Base-by-base conservation (phyloP, 2,329 filamentous ascomycete genomes). In the Lachnellula cervina region DNA sequence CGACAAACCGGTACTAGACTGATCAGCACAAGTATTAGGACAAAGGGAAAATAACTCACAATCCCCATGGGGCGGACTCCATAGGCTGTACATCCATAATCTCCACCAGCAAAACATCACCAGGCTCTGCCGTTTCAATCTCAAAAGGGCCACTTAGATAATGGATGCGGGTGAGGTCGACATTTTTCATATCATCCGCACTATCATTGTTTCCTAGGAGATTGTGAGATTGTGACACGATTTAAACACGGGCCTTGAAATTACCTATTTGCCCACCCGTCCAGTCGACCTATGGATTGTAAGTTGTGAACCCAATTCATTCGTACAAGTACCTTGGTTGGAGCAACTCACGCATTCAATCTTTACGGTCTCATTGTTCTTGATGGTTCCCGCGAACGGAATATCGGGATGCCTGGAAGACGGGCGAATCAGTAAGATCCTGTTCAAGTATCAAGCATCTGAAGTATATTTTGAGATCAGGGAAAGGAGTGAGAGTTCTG, bases 71-170 rank as follows among this genome's bases (percentile, higher is more conserved):
- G 55, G 87, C 83, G 32, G 94, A 84, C 59, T 93, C 79, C 62
- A 96, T 84, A 0, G 92, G 92, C 74, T 97, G 90, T 0, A 96
- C 89, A 66, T 97, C 92, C 71, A 93, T 90, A 62, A 96, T 96
- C 70, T 96, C 90, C 7, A 96, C 88, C 0, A 95, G 75, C 32
- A 69, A 43, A 17, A 96, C 77, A 68, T 96, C 92, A 0, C 92
- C 92, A 0, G 91, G 90, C 70, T 92, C 83, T 0, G 90, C 90
- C 1, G 83, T 86, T 68, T 92, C 88, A 55, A 97, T 81, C 52
- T 96, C 88, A 62, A 96, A 96, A 0, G 92, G 92, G 0, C 92
- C 92, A 0, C 87, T 92, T 5, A 97, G 81, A 70, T 96, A 96
- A 72, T 97, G 92, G 47, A 95, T 81, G 55, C 82, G 80, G 21